Base-by-base conservation (phyloP, 1,139 yeast species). In the Saccharomyces pastorianus region DNA sequence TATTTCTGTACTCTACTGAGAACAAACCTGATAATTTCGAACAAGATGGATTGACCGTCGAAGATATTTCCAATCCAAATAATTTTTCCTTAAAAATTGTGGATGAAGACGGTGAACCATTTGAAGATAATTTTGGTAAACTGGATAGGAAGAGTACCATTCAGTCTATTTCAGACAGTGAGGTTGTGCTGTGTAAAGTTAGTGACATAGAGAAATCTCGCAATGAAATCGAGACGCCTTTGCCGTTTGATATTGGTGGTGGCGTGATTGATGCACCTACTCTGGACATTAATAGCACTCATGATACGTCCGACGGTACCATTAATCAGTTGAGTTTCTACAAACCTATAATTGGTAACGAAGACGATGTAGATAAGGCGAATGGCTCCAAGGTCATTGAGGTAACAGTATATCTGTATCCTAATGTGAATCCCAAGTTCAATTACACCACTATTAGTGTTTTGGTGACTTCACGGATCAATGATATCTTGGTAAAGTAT, bases 81-180 rank as follows among this genome's bases (percentile, higher is more conserved):
- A 72, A 73, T 51, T 86, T 89, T 84, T 73, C 83, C 53, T 62
- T 85, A 13, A 85, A 83, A 56, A 71, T 85, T 48, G 86, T 83
- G 0, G 95, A 86, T 64, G 93, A 85, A 57, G 91, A 85, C 65
- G 93, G 93, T 6, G 90, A 85, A 55, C 80, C 83, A n/a, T 85
- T 83, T 61, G 88, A 85, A 29, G 83, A 79, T 50, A 80, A 85
- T 27, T 85, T 86, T 73, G 93, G 93, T 2, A 76, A 83, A 3
- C 71, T 86, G 53, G 85, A 81, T 50, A 72, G 91, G 59, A 73
- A 77, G 0, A 74, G 85, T 53, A 59, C 71, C 3, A 71, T 85
- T 38, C 71, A 79, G 2, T 78, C 87, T 0, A 82, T 85, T 62
- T 84, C 85, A 49, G 85, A 85, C 13, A 81, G 77, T 58, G 90